Conservation (phyloP, 768 basidiomycete genomes). For the Lactarius quietus region DNA sequence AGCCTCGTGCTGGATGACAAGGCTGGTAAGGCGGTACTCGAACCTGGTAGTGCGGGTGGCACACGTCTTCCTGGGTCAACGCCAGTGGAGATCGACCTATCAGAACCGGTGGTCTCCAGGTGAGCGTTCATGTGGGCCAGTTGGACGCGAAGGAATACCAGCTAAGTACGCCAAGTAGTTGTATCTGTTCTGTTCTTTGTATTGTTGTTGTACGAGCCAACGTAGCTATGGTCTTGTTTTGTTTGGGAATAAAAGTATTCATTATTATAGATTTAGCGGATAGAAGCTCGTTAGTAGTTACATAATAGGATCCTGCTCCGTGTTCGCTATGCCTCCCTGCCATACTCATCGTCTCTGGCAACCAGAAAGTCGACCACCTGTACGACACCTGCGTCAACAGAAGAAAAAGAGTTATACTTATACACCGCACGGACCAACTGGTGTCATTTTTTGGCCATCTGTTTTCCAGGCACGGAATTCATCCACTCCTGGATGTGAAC, state of each 20-base stretch:
- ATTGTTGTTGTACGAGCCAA: not conserved
- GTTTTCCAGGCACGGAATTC: constrained; percentile 71
- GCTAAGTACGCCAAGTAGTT: not conserved
- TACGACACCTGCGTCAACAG: not conserved
- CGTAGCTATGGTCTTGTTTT: not conserved
- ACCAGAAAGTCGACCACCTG: constrained; percentile 65
- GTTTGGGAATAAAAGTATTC: constrained; percentile 16
- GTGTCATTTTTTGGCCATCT: constrained; percentile 68
- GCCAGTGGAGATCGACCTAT: constrained; percentile 6
- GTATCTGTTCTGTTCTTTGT: not conserved
- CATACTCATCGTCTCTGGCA: constrained; percentile 54
- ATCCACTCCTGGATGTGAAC: constrained; percentile 67
- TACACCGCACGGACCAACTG: constrained; percentile 47
- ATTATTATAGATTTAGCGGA: constrained; percentile 12
- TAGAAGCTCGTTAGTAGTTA: not conserved
- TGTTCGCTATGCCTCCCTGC: too few species aligned
- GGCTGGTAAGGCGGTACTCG: constrained; percentile 33
- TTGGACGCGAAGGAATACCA: not conserved
- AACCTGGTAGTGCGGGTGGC: too few species aligned
- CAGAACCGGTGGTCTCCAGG: not conserved
- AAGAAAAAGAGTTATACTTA: constrained; percentile 2
- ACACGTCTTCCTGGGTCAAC: constrained; percentile 21
- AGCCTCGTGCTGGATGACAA: constrained; percentile 26
- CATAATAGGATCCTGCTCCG: too few species aligned
- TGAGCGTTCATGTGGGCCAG: not conserved